Percentiles rank a stretch among this genome's conserved stretches.
Evolutionary conservation across 805 yeast species (phyloP).

Genomic region (Saccharomycopsis olivae): DNA sequence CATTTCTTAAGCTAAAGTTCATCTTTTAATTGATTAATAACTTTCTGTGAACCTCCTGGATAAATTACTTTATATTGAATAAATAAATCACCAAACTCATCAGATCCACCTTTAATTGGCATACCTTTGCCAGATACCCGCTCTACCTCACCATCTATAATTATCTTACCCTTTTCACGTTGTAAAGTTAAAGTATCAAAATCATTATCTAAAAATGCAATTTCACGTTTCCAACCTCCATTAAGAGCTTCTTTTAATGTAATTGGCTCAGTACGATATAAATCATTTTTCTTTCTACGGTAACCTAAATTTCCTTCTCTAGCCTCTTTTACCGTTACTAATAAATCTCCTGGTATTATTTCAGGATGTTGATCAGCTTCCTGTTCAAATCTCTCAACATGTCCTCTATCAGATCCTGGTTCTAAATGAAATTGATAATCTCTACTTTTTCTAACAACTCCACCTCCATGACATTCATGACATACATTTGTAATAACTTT

Average conservation of each 20-base stretch:
- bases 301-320: conserved; percentile 60
- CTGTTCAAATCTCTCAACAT: conserved; percentile 49
- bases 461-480: conserved; percentile 56
- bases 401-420: conserved; percentile 61
- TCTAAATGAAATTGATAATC: conserved; percentile 49
- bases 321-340: conserved; percentile 50
- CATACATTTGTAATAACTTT: conserved; percentile 54
- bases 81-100: conserved; percentile 39
- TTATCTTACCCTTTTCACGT: conserved; percentile 42
- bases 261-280: conserved; percentile 75
- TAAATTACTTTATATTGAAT: conserved; percentile 33
- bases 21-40: conserved; percentile 2
- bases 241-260: conserved; percentile 56
- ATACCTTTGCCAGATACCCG: conserved; percentile 68
- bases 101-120: conserved; percentile 50
- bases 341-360: conserved; percentile 69
- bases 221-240: conserved; percentile 73
- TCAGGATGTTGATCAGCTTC: conserved; percentile 84
- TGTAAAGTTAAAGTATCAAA: conserved; percentile 34
- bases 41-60: conserved; percentile 29
- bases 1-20: no score
- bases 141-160: conserved; percentile 64
- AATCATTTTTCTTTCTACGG: conserved; percentile 62
- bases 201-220: conserved; percentile 57
- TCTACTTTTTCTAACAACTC: conserved; percentile 47